These are phyloP conservation scores for Kodamaea neixiangensis DNA, from an alignment of 805 yeast genomes.

Conservation along the genomic window DNA sequence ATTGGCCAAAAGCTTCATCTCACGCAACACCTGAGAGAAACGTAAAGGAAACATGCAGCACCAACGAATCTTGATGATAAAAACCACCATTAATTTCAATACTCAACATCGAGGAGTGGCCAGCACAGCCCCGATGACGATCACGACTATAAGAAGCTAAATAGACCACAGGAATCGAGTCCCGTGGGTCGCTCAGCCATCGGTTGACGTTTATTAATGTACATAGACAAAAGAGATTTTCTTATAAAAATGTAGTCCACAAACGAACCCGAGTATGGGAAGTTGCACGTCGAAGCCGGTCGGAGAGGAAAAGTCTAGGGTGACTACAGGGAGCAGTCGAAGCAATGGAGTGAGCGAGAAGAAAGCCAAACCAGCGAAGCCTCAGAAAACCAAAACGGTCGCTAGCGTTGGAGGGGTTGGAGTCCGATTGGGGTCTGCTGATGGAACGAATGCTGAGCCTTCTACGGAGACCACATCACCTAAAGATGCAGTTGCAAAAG, in stretches of 20 bases:
- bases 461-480: constrained; percentile 10
- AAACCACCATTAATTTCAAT: not conserved
- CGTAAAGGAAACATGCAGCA: too few relatives aligned
- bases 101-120: too few relatives aligned
- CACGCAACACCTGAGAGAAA: not conserved
- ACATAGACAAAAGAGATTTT: constrained; percentile 3
- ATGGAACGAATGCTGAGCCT: not conserved
- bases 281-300: constrained; percentile 25
- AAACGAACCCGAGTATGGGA: constrained; percentile 20
- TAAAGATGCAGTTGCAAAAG: constrained; percentile 39
- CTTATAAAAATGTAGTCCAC: not conserved
- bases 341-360: not conserved
- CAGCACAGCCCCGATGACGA: not conserved
- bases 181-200: not conserved
- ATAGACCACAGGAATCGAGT: not conserved
- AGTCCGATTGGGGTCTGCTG: constrained; percentile 9
- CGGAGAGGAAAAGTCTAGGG: constrained; percentile 2
- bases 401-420: constrained; percentile 14
- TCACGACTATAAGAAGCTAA: not conserved
- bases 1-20: constrained; percentile 14
- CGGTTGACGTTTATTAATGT: not conserved
- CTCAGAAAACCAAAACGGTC: constrained; percentile 1
- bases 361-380: not conserved
- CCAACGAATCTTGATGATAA: too few relatives aligned
- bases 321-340: not conserved